Conservation (phyloP, 345 rosid species). For the Eucalyptus sideroxylon region DNA sequence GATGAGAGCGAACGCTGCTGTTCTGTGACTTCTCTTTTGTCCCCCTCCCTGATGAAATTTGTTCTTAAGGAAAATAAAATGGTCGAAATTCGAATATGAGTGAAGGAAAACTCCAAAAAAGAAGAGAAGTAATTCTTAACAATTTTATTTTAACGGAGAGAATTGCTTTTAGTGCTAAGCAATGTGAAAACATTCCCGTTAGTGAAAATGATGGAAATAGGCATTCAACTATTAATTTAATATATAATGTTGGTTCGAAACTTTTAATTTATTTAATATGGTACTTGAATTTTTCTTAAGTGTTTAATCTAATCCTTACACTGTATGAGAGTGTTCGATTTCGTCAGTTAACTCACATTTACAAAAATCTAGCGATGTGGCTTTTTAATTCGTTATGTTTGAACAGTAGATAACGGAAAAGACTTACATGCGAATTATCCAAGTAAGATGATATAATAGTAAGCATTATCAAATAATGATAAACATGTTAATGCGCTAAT, state of each 20-base stretch:
- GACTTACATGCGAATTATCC: not conserved
- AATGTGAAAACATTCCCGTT: not conserved
- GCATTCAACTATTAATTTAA: accelerated
- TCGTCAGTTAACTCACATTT: not conserved
- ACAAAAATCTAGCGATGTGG: accelerated
- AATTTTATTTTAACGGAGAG: not conserved
- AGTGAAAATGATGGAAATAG: accelerated
- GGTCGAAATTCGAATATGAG: not conserved
- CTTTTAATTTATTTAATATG: not conserved
- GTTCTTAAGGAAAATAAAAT: not conserved
- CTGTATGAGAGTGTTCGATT: accelerated
- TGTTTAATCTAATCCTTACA: not conserved
- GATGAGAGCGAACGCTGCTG: not conserved
- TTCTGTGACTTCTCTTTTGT: not conserved
- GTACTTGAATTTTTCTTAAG: accelerated
- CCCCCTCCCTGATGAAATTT: not conserved
- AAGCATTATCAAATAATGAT: not conserved
- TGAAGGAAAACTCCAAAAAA: not conserved
- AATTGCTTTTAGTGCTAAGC: not conserved
- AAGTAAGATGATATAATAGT: not conserved
- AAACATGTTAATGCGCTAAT: not conserved
- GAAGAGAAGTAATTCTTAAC: not conserved
- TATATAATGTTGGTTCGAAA: accelerated
- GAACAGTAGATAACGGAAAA: accelerated
- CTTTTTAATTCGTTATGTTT: not conserved